A percentile compares a stretch with the other conserved stretches of the same genome.
phyloP scores from a whole-genome alignment of 768 basidiomycete genomes.

The Porpolomopsis calyptriformis region DNA sequence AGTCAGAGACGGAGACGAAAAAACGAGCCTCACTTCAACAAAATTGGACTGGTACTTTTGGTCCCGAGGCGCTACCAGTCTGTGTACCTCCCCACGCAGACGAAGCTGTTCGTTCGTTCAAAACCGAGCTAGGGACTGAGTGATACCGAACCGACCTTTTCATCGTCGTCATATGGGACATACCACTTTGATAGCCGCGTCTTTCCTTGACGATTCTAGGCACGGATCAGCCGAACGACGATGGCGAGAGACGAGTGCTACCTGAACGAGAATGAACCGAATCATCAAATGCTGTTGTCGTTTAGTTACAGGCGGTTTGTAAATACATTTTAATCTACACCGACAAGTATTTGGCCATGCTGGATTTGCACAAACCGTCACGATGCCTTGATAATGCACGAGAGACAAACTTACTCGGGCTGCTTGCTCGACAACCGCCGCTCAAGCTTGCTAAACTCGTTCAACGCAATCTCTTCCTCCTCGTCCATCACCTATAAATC shows the following conservation, averaged over 20 bases:
- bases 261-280: conserved; percentile 95
- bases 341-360: conserved; percentile 81
- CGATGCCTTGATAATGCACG: neutral
- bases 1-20: conserved; percentile 6
- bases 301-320: too few relatives aligned
- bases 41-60: conserved; percentile 99
- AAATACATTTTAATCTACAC: too few relatives aligned
- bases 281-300: conserved; percentile 70
- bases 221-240: conserved; percentile 1
- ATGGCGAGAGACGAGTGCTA: conserved; percentile 19
- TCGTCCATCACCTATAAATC: conserved; percentile 68
- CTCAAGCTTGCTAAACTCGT: conserved; percentile 87
- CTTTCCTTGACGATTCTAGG: conserved; percentile 94
- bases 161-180: conserved; percentile 96
- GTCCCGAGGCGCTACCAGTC: conserved; percentile 90
- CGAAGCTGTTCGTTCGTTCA: too few relatives aligned
- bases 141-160: conserved; percentile 76
- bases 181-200: conserved; percentile 98
- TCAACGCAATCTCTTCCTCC: conserved; percentile 78
- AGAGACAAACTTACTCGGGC: conserved; percentile 24
- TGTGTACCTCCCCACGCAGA: conserved; percentile 91
- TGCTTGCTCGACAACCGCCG: conserved; percentile 41
- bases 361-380: conserved; percentile 18
- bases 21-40: conserved; percentile 64
- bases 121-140: too few relatives aligned